Base-by-base conservation (phyloP, 2,329 filamentous ascomycete species). In the Fusarium temperatum region DNA sequence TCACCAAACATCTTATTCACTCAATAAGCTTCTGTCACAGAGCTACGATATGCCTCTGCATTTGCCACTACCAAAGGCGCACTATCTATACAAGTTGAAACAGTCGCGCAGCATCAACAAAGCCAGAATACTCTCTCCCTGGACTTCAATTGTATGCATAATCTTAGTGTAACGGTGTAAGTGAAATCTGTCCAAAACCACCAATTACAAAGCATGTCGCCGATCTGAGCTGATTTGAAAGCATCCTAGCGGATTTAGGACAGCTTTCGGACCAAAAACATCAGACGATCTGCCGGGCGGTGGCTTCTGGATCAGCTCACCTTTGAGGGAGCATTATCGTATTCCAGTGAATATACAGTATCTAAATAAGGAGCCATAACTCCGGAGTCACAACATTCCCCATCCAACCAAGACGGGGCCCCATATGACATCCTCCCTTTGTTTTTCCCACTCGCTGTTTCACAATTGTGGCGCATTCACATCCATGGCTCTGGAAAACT, bases 111-210 rank as follows among this genome's bases (percentile, higher is more conserved):
- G 3, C 14, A 22, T 2, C 18, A 54, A n/a, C 24, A 54, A 54
- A 28, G 20, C 11, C 18, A n/a, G 10, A 50, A 26, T 24, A 6
- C 30, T 58, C 30, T 58, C 30, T 48, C 14, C 24, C 38, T 28
- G 5, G 35, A 30, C 51, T 26, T 26, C 30, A 50, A 48, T 58
- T 57, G 39, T 35, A 57, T 47, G 55, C 42, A 50, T 58, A 28
- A 55, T 26, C 47, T 24, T 28, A 61, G 48, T 42, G 28, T 41
- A 44, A 58, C 32, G 38, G 63, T 56, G n/a, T 51, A 66, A 61
- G 56, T 73, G 70, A 62, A 67, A 73, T 67, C 53, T 73, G 71
- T 74, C 70, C 71, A 73, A 41, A 73, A 66, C 60, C 36, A 56
- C 63, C 63, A 67, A 54, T 56, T 56, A 60, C 56, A 44, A 70